Evolutionary conservation across 106 monocot species (phyloP).

Genomic region (Dioscorea alata): DNA sequence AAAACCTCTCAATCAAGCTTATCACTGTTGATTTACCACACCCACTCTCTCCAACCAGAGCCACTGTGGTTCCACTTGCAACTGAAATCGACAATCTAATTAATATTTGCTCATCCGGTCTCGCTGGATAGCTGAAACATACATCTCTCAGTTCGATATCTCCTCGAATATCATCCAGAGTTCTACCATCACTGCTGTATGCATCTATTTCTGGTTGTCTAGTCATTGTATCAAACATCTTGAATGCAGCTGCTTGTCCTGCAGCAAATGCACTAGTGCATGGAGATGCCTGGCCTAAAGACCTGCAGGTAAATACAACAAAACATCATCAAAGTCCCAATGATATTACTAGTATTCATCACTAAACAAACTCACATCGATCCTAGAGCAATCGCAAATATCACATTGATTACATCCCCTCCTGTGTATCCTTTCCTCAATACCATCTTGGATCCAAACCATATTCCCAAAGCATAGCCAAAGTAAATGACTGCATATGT

Average conservation of each 20-base stretch:
- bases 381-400: slow-evolving; percentile 20
- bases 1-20: slow-evolving; percentile 32
- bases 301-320: slow-evolving; percentile 10
- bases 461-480: slow-evolving; percentile 18
- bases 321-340: not conserved
- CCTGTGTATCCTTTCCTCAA: slow-evolving; percentile 22
- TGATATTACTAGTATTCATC: not conserved
- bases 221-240: slow-evolving; percentile 27
- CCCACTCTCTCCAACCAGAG: slow-evolving; percentile 36
- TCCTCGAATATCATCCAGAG: slow-evolving; percentile 19
- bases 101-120: slow-evolving; percentile 31
- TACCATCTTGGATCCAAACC: slow-evolving; percentile 31
- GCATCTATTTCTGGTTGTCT: slow-evolving; percentile 28
- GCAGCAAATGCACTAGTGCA: slow-evolving; percentile 29
- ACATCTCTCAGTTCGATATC: slow-evolving; percentile 33
- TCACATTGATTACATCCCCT: slow-evolving; percentile 22
- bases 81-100: slow-evolving; percentile 17
- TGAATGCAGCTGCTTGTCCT: slow-evolving; percentile 33
- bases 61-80: slow-evolving; percentile 21
- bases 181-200: slow-evolving; percentile 10
- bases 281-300: slow-evolving; percentile 33
- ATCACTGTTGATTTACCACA: slow-evolving; percentile 34
- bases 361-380: slow-evolving; percentile 15
- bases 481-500: slow-evolving; percentile 5
- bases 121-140: slow-evolving; percentile 29